A percentile compares a stretch with the other conserved stretches of the same genome.
Conservation (phyloP, 2,329 filamentous ascomycete genomes). For the Camillea tinctor region DNA sequence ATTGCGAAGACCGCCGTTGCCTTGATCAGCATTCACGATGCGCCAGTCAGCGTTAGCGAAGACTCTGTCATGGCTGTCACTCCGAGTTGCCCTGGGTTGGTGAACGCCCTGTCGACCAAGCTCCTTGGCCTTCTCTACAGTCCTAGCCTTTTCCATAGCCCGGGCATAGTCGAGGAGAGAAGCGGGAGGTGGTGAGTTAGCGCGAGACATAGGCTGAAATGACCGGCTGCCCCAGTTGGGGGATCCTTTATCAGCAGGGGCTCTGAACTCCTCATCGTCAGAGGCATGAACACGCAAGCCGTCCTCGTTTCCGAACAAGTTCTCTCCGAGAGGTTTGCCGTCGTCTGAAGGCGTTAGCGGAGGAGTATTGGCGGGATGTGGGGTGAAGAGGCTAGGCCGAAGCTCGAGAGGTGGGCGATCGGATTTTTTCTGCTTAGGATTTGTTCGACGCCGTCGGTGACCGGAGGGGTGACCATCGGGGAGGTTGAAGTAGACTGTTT, state of each 20-base stretch:
- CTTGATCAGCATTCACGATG: conserved; percentile 81
- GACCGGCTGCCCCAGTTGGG: conserved; percentile 73
- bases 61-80: conserved; percentile 64
- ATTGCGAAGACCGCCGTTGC: conserved; percentile 89
- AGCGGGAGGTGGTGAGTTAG: conserved; percentile 71
- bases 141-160: conserved; percentile 56
- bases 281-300: conserved; percentile 57
- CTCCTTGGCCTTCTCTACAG: conserved; percentile 56
- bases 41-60: conserved; percentile 81
- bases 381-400: conserved; percentile 54
- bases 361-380: conserved; percentile 48
- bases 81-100: conserved; percentile 54
- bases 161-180: conserved; percentile 70
- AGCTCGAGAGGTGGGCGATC: conserved; percentile 32
- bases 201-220: conserved; percentile 76
- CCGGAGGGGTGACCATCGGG: conserved; percentile 49
- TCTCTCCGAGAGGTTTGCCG: conserved; percentile 35
- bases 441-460: conserved; percentile 32
- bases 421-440: conserved; percentile 25
- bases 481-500: conserved; percentile 84
- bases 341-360: conserved; percentile 56
- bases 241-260: conserved; percentile 72
- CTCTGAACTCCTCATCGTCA: conserved; percentile 47
- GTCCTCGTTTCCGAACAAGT: conserved; percentile 56
- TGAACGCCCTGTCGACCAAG: conserved; percentile 56